phyloP scores from a whole-genome alignment of 2,329 filamentous ascomycete genomes.

The Aureobasidium zeae region DNA sequence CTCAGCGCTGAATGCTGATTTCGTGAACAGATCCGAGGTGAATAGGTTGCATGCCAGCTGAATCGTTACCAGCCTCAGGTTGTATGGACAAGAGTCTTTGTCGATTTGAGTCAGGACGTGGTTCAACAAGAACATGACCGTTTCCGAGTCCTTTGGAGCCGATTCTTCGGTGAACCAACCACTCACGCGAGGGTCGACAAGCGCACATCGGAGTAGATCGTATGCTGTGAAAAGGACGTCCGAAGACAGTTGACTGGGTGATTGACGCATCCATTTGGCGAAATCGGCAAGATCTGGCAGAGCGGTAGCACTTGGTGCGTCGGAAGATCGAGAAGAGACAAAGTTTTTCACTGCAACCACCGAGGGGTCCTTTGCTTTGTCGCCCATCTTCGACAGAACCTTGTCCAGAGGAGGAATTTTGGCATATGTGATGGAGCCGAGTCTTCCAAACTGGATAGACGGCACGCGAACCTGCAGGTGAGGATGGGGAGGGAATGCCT shows the following conservation, averaged over 20 bases:
- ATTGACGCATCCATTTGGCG: slow-evolving; percentile 49
- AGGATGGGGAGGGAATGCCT: slow-evolving; percentile 65
- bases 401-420: slow-evolving; percentile 79
- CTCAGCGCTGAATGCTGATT: slow-evolving; percentile 25
- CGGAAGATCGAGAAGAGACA: slow-evolving; percentile 51
- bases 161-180: slow-evolving; percentile 73
- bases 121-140: slow-evolving; percentile 52
- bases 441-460: slow-evolving; percentile 54
- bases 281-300: slow-evolving; percentile 63
- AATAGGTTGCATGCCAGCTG: slow-evolving; percentile 83
- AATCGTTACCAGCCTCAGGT: slow-evolving; percentile 70
- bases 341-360: slow-evolving; percentile 61
- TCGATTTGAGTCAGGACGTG: slow-evolving; percentile 48
- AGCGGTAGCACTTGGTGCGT: slow-evolving; percentile 54
- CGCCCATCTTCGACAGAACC: slow-evolving; percentile 67
- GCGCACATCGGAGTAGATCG: slow-evolving; percentile 72
- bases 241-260: slow-evolving; percentile 45
- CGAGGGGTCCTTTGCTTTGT: slow-evolving; percentile 47
- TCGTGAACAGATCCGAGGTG: slow-evolving; percentile 60
- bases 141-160: slow-evolving; percentile 35
- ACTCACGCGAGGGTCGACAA: slow-evolving; percentile 69
- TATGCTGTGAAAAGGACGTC: slow-evolving; percentile 69
- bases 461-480: slow-evolving; percentile 65
- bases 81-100: slow-evolving; percentile 59
- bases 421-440: slow-evolving; percentile 61